Evolutionary conservation across 2,329 filamentous ascomycete species (phyloP).

Genomic region (Cryoendolithus antarcticus): DNA sequence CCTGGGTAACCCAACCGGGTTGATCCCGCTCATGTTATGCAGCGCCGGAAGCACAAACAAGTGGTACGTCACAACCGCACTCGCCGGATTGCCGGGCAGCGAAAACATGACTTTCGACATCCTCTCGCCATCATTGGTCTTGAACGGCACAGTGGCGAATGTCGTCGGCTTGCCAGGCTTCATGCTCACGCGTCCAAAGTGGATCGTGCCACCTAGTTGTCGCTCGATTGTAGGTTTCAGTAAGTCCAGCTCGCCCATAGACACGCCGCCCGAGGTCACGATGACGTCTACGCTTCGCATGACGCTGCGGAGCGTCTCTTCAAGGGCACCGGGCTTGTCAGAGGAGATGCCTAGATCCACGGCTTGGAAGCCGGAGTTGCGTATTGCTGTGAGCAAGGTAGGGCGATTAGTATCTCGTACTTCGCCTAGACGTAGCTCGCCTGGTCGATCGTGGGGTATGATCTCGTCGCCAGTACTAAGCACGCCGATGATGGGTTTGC

Average conservation of each 20-base stretch:
- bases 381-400: slow-evolving; percentile 66
- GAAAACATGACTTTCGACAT: slow-evolving; percentile 68
- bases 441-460: slow-evolving; percentile 56
- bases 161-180: slow-evolving; percentile 97
- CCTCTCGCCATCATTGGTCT: slow-evolving; percentile 39
- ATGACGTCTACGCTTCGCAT: slow-evolving; percentile 67
- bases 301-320: slow-evolving; percentile 62
- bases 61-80: slow-evolving; percentile 83
- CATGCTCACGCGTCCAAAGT: slow-evolving; percentile 93
- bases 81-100: slow-evolving; percentile 86
- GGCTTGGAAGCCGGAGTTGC: slow-evolving; percentile 62
- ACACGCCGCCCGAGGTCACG: slow-evolving; percentile 86
- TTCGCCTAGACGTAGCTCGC: slow-evolving; percentile 59
- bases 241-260: slow-evolving; percentile 94
- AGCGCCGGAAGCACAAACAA: slow-evolving; percentile 84
- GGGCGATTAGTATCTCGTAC: slow-evolving; percentile 90
- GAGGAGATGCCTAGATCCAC: slow-evolving; percentile 77
- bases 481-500: slow-evolving; percentile 67
- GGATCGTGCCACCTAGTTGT: slow-evolving; percentile 76
- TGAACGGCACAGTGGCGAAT: slow-evolving; percentile 73
- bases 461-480: slow-evolving; percentile 94
- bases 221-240: slow-evolving; percentile 94
- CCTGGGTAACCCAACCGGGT: slow-evolving; percentile 55
- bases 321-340: slow-evolving; percentile 61
- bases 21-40: slow-evolving; percentile 61